Evolutionary conservation across 148 eudicot genomes (phyloP).

Genomic region (Chenopodium suecicum): DNA sequence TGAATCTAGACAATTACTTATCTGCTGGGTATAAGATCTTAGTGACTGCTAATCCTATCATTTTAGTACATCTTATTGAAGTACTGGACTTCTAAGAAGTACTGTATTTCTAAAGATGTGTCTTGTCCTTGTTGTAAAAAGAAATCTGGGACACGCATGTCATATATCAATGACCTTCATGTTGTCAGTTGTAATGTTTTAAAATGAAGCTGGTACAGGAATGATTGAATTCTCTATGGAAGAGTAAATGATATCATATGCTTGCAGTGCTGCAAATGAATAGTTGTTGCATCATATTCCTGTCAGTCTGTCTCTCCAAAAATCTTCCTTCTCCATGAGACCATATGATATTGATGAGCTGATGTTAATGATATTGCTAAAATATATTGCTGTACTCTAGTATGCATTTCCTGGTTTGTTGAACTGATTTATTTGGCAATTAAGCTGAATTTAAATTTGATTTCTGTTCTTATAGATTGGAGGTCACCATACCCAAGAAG

Average conservation of each 20-base stretch:
- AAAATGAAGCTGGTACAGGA: neutral
- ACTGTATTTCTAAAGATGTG: neutral
- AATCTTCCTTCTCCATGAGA: too few relatives aligned
- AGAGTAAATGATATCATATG: neutral
- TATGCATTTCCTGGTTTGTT: neutral
- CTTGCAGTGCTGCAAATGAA: too few relatives aligned
- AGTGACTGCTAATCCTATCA: neutral
- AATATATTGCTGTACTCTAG: neutral
- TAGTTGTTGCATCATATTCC: neutral
- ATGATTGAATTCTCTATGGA: neutral
- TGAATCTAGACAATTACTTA: neutral
- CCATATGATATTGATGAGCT: neutral
- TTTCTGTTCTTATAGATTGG: slow-evolving; percentile 52
- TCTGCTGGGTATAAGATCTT: neutral
- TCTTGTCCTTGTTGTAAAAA: neutral
- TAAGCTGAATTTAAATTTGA: neutral
- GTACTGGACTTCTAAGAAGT: neutral
- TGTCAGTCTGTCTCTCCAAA: neutral
- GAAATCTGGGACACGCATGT: neutral
- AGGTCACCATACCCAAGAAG: slow-evolving; percentile 74
- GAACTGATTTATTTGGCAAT: neutral
- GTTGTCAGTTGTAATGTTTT: neutral
- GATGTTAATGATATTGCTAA: neutral
- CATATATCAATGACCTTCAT: neutral
- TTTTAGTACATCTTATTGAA: neutral